These are phyloP conservation scores for Sphaerostilbella broomeana DNA, from an alignment of 2,329 filamentous ascomycete species.

Conservation along the genomic window DNA sequence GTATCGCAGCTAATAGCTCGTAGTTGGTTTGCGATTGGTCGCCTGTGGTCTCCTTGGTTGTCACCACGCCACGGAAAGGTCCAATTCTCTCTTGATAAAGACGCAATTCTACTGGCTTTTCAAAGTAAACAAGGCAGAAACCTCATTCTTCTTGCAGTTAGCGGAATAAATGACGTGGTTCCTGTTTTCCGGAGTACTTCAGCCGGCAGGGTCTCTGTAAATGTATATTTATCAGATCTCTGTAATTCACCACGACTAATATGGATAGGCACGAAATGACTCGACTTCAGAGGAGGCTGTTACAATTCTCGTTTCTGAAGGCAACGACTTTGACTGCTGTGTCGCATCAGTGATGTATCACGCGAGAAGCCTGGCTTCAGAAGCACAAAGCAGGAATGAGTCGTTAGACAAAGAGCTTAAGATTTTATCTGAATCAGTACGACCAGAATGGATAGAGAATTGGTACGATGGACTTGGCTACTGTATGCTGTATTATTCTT, in stretches of 20 bases:
- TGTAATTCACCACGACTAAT: too few relatives aligned
- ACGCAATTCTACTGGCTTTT: conserved; percentile 73
- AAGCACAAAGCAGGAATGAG: conserved; percentile 35
- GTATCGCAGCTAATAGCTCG: too few relatives aligned
- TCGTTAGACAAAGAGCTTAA: conserved; percentile 41
- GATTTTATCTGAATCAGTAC: conserved; percentile 41
- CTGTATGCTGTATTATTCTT: conserved; percentile 52
- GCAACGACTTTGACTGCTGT: conserved; percentile 65
- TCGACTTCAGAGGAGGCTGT: conserved; percentile 46
- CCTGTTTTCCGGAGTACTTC: conserved; percentile 61
- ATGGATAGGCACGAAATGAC: conserved; percentile 72
- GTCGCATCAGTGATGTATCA: conserved; percentile 82
- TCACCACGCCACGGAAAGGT: conserved; percentile 75
- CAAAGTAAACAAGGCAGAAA: conserved; percentile 64
- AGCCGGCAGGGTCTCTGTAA: conserved; percentile 60
- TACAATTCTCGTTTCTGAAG: conserved; percentile 63
- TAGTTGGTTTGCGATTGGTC: conserved; percentile 76
- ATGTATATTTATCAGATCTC: too few relatives aligned
- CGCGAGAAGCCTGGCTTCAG: conserved; percentile 52
- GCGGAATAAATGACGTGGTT: conserved; percentile 63
- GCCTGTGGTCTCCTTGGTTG: conserved; percentile 77
- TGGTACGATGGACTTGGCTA: conserved; percentile 94
- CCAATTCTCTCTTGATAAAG: conserved; percentile 63
- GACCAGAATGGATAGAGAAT: conserved; percentile 65
- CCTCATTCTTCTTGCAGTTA: conserved; percentile 71